Conservation (phyloP, 495 filamentous ascomycete genomes). For the Neurospora sp. region DNA sequence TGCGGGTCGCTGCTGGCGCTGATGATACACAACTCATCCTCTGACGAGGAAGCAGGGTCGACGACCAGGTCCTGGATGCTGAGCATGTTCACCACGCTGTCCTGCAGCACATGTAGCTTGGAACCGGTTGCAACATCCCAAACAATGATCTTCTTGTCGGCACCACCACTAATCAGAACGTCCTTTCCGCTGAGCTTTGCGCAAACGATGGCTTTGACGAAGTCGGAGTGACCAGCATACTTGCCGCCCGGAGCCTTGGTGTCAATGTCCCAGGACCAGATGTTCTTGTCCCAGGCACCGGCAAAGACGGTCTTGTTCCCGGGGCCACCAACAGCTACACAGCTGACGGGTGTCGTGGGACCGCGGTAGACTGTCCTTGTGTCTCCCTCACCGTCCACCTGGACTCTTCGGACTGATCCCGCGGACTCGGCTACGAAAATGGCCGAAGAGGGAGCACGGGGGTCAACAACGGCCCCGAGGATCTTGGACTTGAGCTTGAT, state of each 20-base stretch:
- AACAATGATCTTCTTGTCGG: constrained; percentile 76
- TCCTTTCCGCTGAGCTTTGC: constrained; percentile 46
- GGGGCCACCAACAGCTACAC: constrained; percentile 54
- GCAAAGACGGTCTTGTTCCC: constrained; percentile 57
- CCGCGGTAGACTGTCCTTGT: constrained; percentile 50
- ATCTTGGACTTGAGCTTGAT: constrained; percentile 78
- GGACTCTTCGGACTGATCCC: constrained; percentile 61
- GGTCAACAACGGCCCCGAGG: constrained; percentile 63
- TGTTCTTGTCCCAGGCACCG: constrained; percentile 84
- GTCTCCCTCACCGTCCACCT: constrained; percentile 48
- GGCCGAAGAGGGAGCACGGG: constrained; percentile 41
- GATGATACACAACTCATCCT: constrained; percentile 49
- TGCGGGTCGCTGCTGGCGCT: constrained; percentile 78
- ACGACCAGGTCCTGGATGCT: constrained; percentile 66
- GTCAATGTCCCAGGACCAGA: constrained; percentile 70
- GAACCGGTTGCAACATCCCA: constrained; percentile 63
- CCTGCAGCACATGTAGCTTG: constrained; percentile 62
- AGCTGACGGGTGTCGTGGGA: constrained; percentile 69
- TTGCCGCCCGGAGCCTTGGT: constrained; percentile 41
- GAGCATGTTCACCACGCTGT: constrained; percentile 52
- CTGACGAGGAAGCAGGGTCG: constrained; percentile 47
- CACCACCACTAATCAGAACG: constrained; percentile 71
- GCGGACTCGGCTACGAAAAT: constrained; percentile 77
- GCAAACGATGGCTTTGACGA: constrained; percentile 68
- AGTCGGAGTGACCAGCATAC: constrained; percentile 78